A percentile compares a stretch with the other conserved stretches of the same genome.
Evolutionary conservation across 352 stramenopile species (phyloP).

Genomic region (Phytophthora multivora): DNA sequence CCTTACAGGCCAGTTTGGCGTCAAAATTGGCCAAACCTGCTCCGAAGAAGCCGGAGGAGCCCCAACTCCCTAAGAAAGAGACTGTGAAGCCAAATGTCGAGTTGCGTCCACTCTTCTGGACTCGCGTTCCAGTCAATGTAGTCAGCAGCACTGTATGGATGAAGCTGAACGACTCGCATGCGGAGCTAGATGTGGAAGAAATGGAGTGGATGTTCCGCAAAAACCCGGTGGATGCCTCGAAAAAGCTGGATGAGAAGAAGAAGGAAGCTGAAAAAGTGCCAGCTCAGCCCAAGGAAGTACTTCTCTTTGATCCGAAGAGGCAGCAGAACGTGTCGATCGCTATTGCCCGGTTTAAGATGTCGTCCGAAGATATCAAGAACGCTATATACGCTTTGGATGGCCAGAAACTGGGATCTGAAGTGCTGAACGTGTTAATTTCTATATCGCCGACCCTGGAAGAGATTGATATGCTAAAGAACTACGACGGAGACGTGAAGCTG

Average conservation of each 20-base stretch:
- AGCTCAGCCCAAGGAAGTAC: slow-evolving; percentile 62
- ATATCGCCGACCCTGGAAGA: slow-evolving; percentile 90
- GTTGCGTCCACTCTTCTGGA: slow-evolving; percentile 90
- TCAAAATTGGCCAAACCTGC: slow-evolving; percentile 47
- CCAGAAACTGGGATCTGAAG: slow-evolving; percentile 74
- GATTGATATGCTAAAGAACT: slow-evolving; percentile 92
- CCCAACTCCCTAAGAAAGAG: slow-evolving; percentile 85
- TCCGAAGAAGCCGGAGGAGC: slow-evolving; percentile 66
- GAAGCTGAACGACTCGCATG: slow-evolving; percentile 76
- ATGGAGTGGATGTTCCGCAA: slow-evolving; percentile 92
- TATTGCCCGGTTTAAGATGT: slow-evolving; percentile 95
- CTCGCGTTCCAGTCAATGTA: slow-evolving; percentile 83
- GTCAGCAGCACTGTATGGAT: slow-evolving; percentile 89
- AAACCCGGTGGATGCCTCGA: slow-evolving; percentile 63
- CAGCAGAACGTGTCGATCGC: slow-evolving; percentile 98
- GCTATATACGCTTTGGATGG: slow-evolving; percentile 85
- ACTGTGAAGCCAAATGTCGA: slow-evolving; percentile 88
- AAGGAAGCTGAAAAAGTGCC: slow-evolving; percentile 57
- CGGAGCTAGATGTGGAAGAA: slow-evolving; percentile 72
- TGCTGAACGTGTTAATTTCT: slow-evolving; percentile 88
- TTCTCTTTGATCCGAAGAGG: slow-evolving; percentile 95
- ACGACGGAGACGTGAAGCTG: slow-evolving; percentile 85
- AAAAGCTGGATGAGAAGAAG: slow-evolving; percentile 85
- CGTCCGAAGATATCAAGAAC: slow-evolving; percentile 82
- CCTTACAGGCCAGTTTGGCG: slow-evolving; percentile 63